Base-by-base conservation (phyloP, 352 stramenopile species). In the Phytophthora rubi region DNA sequence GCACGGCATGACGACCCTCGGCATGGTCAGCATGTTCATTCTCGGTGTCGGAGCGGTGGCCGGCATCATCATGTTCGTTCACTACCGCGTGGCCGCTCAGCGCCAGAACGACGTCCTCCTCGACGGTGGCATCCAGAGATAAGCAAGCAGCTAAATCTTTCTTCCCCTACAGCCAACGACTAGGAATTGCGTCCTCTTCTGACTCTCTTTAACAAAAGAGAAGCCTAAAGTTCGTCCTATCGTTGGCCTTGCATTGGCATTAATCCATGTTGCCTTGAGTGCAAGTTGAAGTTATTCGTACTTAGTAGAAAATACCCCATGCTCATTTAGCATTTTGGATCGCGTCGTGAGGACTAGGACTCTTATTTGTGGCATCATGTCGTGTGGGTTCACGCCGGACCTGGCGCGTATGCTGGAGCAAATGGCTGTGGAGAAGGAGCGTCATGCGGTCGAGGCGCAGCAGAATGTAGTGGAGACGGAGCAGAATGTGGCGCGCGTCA, bases 381-480 rank as follows among this genome's bases (percentile, higher is more conserved):
- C 88, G 28, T 93, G 83, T 28, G 84, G 84, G 2, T 78, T 85
- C 51, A 90, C 88, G 21, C 83, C 88, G 3, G 82, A 91, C 61
- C 66, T 95, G 45, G 80, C 79, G 53, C 73, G 64, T 13, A 92
- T 95, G 86, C 67, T 95, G 52, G 76, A 86, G 57, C 61, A 89
- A 42, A 83, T 91, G 78, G 71, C 72, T 13, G 68, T 81, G 42
- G 79, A 92, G 70, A 87, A 92, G 66, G 78, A 95, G 47, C 68
- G 70, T 15, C 72, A 85, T 18, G 73, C 75, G 5, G 66, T 57
- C 1, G 57, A 88, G 26, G 70, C 79, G 6, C 66, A 84, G 45
- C 63, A 73, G 15, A 62, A 65, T 47, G 65, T 90, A 28, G 37
- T 47, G 26, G 55, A 65, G 53, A 85, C 80, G 26, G 62, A 79